Conservation (phyloP, 164 flowering plant genomes). For the Vitis rotundifolia region DNA sequence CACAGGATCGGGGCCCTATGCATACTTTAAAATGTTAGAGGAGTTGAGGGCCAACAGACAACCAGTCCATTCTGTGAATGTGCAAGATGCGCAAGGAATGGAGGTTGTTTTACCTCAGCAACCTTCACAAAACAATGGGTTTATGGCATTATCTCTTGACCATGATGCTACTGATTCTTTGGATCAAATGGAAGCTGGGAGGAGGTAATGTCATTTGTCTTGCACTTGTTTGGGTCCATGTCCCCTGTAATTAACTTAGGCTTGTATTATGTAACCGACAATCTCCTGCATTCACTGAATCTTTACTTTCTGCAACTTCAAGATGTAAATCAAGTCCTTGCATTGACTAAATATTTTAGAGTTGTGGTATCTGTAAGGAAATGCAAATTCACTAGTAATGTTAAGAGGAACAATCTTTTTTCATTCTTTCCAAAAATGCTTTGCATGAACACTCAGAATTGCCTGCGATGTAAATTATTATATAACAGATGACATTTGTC, state of each 20-base stretch:
- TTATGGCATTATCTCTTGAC: not conserved
- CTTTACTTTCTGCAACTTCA: no score
- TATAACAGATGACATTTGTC: no score
- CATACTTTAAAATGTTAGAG: constrained; percentile 56
- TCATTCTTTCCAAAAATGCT: no score
- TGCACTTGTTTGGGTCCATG: constrained; percentile 3
- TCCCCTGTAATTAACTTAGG: not conserved
- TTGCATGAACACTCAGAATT: no score
- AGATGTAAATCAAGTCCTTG: no score
- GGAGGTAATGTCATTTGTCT: constrained; percentile 19
- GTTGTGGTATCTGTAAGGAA: no score
- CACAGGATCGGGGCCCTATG: constrained; percentile 69
- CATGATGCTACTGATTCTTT: constrained; percentile 1
- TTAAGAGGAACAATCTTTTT: no score
- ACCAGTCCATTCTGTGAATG: constrained; percentile 9
- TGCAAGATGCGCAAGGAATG: constrained; percentile 17
- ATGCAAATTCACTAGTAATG: no score
- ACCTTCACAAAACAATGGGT: constrained; percentile 1
- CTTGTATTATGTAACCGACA: no score
- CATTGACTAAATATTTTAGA: no score
- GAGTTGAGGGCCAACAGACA: constrained; percentile 26
- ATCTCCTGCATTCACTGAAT: no score
- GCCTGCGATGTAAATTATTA: no score
- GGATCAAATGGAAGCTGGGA: constrained; percentile 33
- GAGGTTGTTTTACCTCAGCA: constrained; percentile 19